Evolutionary conservation across 2,329 filamentous ascomycete genomes (phyloP), one percentile per base, ranked within the genome.

Genomic region (Tolypocladium ophioglossoides): DNA sequence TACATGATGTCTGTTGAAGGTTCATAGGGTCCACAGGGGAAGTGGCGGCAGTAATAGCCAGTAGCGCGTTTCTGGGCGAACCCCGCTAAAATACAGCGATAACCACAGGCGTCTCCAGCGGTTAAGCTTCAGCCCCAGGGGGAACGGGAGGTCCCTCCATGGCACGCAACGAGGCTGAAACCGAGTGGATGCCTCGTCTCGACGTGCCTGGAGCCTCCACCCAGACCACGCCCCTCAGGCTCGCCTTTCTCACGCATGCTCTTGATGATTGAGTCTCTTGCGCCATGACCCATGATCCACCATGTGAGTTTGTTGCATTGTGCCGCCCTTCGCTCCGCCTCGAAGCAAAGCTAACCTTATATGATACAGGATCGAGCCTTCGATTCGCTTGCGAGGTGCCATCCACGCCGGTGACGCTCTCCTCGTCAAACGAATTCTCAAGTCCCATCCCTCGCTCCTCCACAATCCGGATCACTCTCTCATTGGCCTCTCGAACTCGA

Each of bases 391-490:
- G 47, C 86, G 90, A 60, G 85, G 90, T 62, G 90, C 91, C 57
- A 92, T 96, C 68, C 79, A 86, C 66, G 79, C 83, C 64, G 84
- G 87, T 68, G 86, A 92, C 69, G 70, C 74, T 52, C 74, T 83
- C 54, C 85, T 95, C 59, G 86, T 91, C 61, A 74, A 79, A 61
- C 87, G 90, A 66, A 91, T 95, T 66, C 77, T 95, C 60, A 80
- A 78, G 59, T 84, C 84, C 56, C 84, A 92, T 64, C 87, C 86
- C 0, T 66, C 73, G 20, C 80, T 86, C 58, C 76, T 95, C 32
- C 85, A 86, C 64, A 95, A 95, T 65, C 89, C 90, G 2, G 89
- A 95, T 69, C 80, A 82, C 62, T 80, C 83, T 4, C 78, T 84
- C 57, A 64, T 70, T 10, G 82, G 80, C 51, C 84, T 89, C 60